phyloP scores from a whole-genome alignment of 73 alveolate species.

The Diophrys sp. region DNA sequence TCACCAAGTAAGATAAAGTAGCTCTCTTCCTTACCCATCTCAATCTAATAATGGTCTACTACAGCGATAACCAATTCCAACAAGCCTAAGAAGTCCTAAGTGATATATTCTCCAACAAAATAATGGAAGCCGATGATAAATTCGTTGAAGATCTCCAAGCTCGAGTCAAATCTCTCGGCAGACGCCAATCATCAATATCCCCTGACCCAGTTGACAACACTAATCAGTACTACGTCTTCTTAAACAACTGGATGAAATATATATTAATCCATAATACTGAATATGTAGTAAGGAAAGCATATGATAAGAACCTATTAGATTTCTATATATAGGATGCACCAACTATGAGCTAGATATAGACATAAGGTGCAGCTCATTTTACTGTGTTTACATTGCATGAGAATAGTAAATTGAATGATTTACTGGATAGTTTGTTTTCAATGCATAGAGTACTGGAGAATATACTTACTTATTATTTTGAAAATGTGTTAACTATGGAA shows the following conservation, averaged over 20 bases:
- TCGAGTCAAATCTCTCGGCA: no score
- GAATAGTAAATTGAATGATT: background rate
- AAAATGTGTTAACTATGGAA: constrained; percentile 26
- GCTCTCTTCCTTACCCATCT: background rate
- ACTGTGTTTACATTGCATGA: background rate
- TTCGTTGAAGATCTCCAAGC: no score
- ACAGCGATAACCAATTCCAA: no score
- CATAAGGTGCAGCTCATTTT: background rate
- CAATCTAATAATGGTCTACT: no score
- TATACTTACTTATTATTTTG: constrained; percentile 53
- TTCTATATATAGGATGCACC: background rate
- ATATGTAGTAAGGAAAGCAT: background rate
- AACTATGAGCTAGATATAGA: background rate
- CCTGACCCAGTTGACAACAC: background rate
- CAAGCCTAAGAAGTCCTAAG: no score
- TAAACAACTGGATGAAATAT: background rate
- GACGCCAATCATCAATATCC: no score
- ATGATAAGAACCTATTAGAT: background rate
- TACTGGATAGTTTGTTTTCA: constrained; percentile 2
- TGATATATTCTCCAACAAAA: no score
- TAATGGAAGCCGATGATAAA: no score
- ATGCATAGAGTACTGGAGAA: constrained; percentile 55
- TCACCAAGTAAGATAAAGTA: background rate
- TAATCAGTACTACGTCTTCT: background rate
- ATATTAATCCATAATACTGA: background rate